Evolutionary conservation across 257 asterid genomes (phyloP), one percentile per base, ranked within the genome.

Genomic region (Fraxinus cuspidata): DNA sequence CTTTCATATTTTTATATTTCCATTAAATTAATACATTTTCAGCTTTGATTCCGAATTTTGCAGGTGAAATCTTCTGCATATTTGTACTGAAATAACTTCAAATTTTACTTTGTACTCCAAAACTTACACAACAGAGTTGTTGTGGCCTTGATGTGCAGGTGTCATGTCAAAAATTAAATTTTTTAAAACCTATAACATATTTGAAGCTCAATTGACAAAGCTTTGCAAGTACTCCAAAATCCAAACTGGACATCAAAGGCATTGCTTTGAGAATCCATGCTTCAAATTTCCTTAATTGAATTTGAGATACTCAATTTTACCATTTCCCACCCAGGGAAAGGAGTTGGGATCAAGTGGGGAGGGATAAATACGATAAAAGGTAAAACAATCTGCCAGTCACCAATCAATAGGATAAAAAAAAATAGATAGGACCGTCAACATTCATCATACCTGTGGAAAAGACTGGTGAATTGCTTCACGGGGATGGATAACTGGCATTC

Each of bases 401-500:
- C 53, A 58, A 37, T 73, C 32, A 42, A 51, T 27, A 71, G 34
- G 56, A 58, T 47, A 60, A 60, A 23, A 73, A 73, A 68, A 58
- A 78, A 78, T 67, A 10, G 19, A 77, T 23, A 37, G 21, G 65
- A 80, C 38, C 8, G 35, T 35, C 68, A 49, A 71, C 13, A 23
- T 18, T 44, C 9, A 56, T 18, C 76, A 80, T 90, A 93, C 99
- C 98, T 90, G 99, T 82, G 92, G 73, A 86, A 92, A 92, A 73
- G 94, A 80, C 65, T 88, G 97, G 79, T 88, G 96, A 90, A 89
- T 87, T 23, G 87, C 96, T 73, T 96, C 99, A 64, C 89, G 97
- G 71, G 92, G 94, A 77, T 89, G 97, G 73, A 96, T 81, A 79
- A 87, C 90, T 15, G 92, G 88, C 84, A 90, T 69, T 78, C 96